Base-by-base conservation (phyloP, 306 rosid species). In the Trifolium pratense region DNA sequence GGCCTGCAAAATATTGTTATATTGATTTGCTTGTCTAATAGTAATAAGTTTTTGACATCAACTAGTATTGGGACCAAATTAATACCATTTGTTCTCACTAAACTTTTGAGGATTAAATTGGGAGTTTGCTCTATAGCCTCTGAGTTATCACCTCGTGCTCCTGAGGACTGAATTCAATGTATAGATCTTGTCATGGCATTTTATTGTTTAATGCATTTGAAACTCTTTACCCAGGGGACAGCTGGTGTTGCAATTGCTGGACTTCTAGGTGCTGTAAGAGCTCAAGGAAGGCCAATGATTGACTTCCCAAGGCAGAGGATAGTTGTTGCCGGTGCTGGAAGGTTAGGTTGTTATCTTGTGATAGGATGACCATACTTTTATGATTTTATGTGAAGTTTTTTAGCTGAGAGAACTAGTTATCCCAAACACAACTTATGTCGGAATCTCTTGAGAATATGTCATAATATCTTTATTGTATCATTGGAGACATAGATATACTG, bases 251-350 rank as follows among this genome's bases (percentile, higher is more conserved):
- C 99, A 55, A 80, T 91, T 63, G 99, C 99, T 75, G 99, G 99
- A 45, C 99, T 95, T 75, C 84, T 95, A 80, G 96, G 99, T 58
- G 97, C 99, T 76, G 99, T 95, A 56, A 88, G 99, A 85, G 99
- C 97, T 18, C 99, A 95, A 88, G 99, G 97, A 78, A 90, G 95
- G 84, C 84, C 96, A 64, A 90, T 95, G 99, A 91, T 95, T 75
- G 99, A 95, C 85, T 95, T 95, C 70, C 97, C 99, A 48, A 95
- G 91, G 78, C 94, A 87, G 70, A 95, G 90, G 89, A 95, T 95
- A 77, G 99, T 95, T 83, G 99, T 95, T 75, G 99, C 99, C 66
- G 99, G 99, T 82, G 99, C 99, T 84, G 99, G 99, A 87, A 95
- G 99, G 99, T 91, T 77, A 71, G 87, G 66, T 59, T 18, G 45